Percentiles rank a stretch among this genome's conserved stretches.
Conservation (phyloP, 1,284 basidiomycete species). For the Leccinum cinnamomeum region DNA sequence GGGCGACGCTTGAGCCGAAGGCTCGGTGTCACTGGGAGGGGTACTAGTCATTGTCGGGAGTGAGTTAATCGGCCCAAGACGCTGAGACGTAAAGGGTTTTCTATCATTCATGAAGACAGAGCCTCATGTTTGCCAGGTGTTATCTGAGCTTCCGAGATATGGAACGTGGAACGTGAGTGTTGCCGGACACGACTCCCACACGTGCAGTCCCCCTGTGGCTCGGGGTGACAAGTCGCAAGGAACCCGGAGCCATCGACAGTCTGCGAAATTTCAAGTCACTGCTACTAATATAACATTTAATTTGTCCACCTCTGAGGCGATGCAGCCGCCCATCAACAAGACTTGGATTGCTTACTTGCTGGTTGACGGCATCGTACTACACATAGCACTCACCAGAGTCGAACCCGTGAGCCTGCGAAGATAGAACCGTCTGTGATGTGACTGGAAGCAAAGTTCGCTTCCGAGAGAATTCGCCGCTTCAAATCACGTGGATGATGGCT, state of each 20-base stretch:
- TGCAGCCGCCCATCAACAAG: neutral
- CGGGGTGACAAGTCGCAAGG: neutral
- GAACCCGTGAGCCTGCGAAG: neutral
- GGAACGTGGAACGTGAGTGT: constrained; percentile 8
- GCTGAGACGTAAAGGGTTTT: constrained; percentile 24
- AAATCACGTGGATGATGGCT: neutral
- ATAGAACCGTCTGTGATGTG: too few species aligned
- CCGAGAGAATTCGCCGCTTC: neutral
- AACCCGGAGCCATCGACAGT: neutral
- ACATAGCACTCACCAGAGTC: neutral
- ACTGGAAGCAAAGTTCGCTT: neutral
- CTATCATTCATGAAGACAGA: constrained; percentile 20
- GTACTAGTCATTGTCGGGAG: constrained; percentile 27
- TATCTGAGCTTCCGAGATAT: constrained; percentile 28
- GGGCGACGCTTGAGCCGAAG: constrained; percentile 15
- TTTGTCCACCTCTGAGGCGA: neutral
- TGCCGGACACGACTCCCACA: constrained; percentile 21
- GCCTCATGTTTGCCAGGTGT: constrained; percentile 37
- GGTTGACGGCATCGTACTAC: neutral
- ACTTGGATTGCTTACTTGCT: neutral
- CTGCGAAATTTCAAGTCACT: neutral
- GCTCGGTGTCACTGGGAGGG: constrained; percentile 17
- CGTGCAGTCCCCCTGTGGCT: constrained; percentile 20
- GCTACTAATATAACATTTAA: neutral
- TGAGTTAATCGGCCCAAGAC: constrained; percentile 10